A percentile compares a stretch with the other conserved stretches of the same genome.
phyloP scores from a whole-genome alignment of 495 filamentous ascomycete genomes.

The Aspergillus mulundensis region DNA sequence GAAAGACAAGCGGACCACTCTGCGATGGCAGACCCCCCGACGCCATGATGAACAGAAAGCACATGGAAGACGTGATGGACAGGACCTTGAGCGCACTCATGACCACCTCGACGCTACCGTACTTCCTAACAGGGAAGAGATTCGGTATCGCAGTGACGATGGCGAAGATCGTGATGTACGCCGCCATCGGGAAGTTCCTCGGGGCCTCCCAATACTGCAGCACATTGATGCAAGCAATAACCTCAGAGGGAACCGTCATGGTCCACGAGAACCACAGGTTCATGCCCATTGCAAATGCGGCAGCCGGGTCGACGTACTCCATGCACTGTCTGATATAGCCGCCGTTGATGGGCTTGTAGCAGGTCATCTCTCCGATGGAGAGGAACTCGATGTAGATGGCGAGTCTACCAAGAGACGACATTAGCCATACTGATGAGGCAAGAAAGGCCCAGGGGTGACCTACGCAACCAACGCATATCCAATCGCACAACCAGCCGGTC shows the following conservation, averaged over 20 bases:
- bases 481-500: slow-evolving; percentile 24
- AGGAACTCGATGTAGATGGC: slow-evolving; percentile 27
- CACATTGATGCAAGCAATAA: slow-evolving; percentile 27
- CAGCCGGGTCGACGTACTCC: slow-evolving; percentile 28
- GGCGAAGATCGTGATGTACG: slow-evolving; percentile 29
- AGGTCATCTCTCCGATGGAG: slow-evolving; percentile 31
- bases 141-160: slow-evolving; percentile 19
- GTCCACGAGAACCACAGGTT: slow-evolving; percentile 34
- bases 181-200: slow-evolving; percentile 22
- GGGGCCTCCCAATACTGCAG: slow-evolving; percentile 29
- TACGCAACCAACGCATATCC: slow-evolving; percentile 29
- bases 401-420: slow-evolving; percentile 12
- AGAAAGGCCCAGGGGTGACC: not conserved
- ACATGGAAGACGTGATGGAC: slow-evolving; percentile 25
- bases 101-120: slow-evolving; percentile 28
- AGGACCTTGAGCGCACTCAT: slow-evolving; percentile 29
- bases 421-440: not conserved
- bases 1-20: slow-evolving; percentile 26
- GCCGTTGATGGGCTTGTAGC: slow-evolving; percentile 28
- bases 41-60: slow-evolving; percentile 32
- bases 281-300: slow-evolving; percentile 29
- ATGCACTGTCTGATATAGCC: slow-evolving; percentile 28
- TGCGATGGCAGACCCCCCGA: slow-evolving; percentile 26
- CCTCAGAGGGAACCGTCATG: slow-evolving; percentile 29
- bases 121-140: slow-evolving; percentile 23